Evolutionary conservation across 805 yeast species (phyloP).

Genomic region (Monosporozyma servazzii): DNA sequence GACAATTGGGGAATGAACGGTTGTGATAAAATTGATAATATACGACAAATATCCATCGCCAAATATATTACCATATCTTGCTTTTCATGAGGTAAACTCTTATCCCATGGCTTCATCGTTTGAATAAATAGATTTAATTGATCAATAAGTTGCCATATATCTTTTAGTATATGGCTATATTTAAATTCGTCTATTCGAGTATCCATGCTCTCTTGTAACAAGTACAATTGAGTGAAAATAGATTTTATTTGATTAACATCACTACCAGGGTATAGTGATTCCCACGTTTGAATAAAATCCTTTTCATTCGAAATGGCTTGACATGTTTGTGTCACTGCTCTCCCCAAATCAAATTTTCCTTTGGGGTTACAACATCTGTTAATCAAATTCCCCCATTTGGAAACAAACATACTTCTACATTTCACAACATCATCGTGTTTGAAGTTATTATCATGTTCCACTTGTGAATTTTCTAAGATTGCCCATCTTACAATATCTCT

Average conservation of each 20-base stretch:
- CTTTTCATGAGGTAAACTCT: conserved; percentile 16
- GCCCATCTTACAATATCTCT: conserved; percentile 68
- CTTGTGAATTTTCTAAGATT: conserved; percentile 62
- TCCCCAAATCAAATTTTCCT: conserved; percentile 47
- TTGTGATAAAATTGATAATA: conserved; percentile 53
- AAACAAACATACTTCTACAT: conserved; percentile 58
- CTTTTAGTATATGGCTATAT: conserved; percentile 45
- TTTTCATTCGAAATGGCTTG: not conserved
- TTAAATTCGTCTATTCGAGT: conserved; percentile 38
- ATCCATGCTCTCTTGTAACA: conserved; percentile 34
- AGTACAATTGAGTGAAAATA: conserved; percentile 29
- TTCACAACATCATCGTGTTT: conserved; percentile 44
- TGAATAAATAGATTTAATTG: conserved; percentile 63
- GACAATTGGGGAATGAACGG: conserved; percentile 71
- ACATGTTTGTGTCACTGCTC: conserved; percentile 30
- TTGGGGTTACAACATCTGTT: conserved; percentile 57
- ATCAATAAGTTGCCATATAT: conserved; percentile 51
- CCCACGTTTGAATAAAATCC: not conserved
- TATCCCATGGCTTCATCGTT: conserved; percentile 66
- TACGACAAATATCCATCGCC: conserved; percentile 64
- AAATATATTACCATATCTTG: conserved; percentile 51
- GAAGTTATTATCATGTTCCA: conserved; percentile 75
- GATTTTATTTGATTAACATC: conserved; percentile 11
- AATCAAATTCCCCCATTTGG: conserved; percentile 74
- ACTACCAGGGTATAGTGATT: not conserved